Evolutionary conservation across 495 filamentous ascomycete genomes (phyloP).

Genomic region (Stereocaulon alpinum): DNA sequence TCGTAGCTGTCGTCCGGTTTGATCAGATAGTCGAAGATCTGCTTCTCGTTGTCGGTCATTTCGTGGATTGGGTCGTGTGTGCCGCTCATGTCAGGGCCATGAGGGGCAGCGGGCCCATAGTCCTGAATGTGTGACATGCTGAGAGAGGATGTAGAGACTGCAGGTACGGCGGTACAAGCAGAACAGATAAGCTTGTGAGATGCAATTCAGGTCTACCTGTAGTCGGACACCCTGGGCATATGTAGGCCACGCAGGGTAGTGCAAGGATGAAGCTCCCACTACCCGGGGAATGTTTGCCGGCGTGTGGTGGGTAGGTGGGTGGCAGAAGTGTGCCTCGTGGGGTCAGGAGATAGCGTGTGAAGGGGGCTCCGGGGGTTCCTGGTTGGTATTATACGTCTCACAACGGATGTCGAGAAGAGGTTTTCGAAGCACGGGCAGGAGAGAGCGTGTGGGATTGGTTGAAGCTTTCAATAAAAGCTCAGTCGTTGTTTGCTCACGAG

Average conservation of each 20-base stretch:
- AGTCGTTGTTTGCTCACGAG: neutral
- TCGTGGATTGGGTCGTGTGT: constrained; percentile 41
- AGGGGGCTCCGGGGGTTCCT: neutral
- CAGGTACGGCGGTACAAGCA: neutral
- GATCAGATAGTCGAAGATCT: constrained; percentile 62
- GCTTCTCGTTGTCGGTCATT: constrained; percentile 53
- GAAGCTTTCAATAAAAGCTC: neutral
- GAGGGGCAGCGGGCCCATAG: constrained; percentile 44
- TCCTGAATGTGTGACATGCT: constrained; percentile 27
- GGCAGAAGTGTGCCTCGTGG: constrained; percentile 5
- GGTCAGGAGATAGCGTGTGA: neutral
- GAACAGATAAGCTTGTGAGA: neutral
- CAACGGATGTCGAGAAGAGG: neutral
- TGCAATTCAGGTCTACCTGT: neutral
- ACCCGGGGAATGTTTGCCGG: neutral
- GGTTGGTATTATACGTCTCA: neutral
- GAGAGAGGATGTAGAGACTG: neutral
- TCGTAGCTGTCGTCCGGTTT: constrained; percentile 78
- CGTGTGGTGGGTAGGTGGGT: neutral
- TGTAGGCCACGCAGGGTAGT: constrained; percentile 1
- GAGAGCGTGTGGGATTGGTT: neutral
- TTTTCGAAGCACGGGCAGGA: constrained; percentile 1
- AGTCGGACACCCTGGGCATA: neutral
- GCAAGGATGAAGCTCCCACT: neutral
- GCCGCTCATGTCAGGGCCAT: constrained; percentile 45